Conservation (phyloP, 257 asterid species). For the Lithospermum erythrorhizon region DNA sequence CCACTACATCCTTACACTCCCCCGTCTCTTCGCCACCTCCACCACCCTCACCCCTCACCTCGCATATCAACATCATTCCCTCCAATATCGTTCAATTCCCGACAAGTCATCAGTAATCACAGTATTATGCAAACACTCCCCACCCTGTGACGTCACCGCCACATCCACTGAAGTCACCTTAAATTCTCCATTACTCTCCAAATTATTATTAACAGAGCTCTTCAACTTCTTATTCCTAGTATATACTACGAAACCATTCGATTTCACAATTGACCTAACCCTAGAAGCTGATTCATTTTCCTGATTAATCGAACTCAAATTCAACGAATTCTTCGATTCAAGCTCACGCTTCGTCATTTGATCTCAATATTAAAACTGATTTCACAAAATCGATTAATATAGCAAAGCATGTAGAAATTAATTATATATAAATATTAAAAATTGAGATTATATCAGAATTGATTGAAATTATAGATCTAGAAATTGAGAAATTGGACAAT, state of each 20-base stretch:
- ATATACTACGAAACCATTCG: constrained; percentile 52
- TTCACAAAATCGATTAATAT: too few species aligned
- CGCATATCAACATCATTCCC: too few species aligned
- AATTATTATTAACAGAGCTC: constrained; percentile 11
- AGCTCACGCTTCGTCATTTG: too few species aligned
- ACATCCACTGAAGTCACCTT: neutral
- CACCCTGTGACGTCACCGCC: constrained; percentile 2
- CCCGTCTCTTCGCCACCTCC: constrained; percentile 21
- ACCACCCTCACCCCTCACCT: constrained; percentile 25
- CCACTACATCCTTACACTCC: constrained; percentile 37
- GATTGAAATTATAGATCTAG: too few species aligned
- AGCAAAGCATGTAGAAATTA: too few species aligned
- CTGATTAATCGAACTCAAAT: too few species aligned
- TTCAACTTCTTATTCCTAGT: constrained; percentile 58
- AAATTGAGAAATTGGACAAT: too few species aligned
- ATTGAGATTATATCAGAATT: too few species aligned
- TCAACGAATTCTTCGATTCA: too few species aligned
- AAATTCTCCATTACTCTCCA: constrained; percentile 7
- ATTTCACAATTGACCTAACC: neutral
- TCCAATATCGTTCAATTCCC: neutral
- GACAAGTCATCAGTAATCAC: constrained; percentile 10
- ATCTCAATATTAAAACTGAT: too few species aligned
- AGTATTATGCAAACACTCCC: constrained; percentile 3
- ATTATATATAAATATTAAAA: too few species aligned
- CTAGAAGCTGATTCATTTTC: constrained; percentile 13